Percentiles rank a stretch among this genome's conserved stretches.
Conservation (phyloP, 2,329 filamentous ascomycete species). For the Phialophora expanda region DNA sequence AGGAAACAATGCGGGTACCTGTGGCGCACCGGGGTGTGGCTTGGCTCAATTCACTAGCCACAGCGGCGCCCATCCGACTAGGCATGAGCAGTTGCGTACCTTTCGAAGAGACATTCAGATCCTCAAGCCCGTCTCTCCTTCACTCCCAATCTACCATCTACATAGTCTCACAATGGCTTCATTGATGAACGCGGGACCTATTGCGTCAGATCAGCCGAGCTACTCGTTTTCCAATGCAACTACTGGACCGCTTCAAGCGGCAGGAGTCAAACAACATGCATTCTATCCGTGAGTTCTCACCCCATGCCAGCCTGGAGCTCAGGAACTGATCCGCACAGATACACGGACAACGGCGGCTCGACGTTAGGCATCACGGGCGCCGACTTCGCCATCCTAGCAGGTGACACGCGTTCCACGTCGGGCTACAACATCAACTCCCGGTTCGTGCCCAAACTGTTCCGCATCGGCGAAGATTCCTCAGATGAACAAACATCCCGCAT, state of each 20-base stretch:
- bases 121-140: slow-evolving; percentile 14
- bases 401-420: slow-evolving; percentile 92
- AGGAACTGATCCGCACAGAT: slow-evolving; percentile 52
- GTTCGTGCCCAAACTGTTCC: slow-evolving; percentile 94
- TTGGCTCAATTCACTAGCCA: slow-evolving; percentile 13
- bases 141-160: slow-evolving; percentile 9
- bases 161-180: slow-evolving; percentile 56
- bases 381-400: slow-evolving; percentile 94
- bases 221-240: slow-evolving; percentile 63
- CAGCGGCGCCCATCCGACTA: slow-evolving; percentile 14
- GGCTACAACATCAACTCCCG: slow-evolving; percentile 99
- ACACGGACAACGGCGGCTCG: slow-evolving; percentile 97
- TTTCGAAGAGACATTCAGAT: slow-evolving; percentile 6
- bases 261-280: slow-evolving; percentile 69
- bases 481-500: slow-evolving; percentile 78
- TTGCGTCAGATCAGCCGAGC: slow-evolving; percentile 59
- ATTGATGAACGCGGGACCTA: slow-evolving; percentile 56
- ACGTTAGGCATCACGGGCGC: slow-evolving; percentile 92
- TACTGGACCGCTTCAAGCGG: slow-evolving; percentile 53
- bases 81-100: slow-evolving; percentile 25
- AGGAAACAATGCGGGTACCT: background rate
- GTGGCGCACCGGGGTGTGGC: background rate
- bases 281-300: slow-evolving; percentile 82
- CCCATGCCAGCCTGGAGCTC: background rate
- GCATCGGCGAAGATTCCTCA: slow-evolving; percentile 77